phyloP scores from a whole-genome alignment of 495 filamentous ascomycete species.

The Neurospora pannonica region DNA sequence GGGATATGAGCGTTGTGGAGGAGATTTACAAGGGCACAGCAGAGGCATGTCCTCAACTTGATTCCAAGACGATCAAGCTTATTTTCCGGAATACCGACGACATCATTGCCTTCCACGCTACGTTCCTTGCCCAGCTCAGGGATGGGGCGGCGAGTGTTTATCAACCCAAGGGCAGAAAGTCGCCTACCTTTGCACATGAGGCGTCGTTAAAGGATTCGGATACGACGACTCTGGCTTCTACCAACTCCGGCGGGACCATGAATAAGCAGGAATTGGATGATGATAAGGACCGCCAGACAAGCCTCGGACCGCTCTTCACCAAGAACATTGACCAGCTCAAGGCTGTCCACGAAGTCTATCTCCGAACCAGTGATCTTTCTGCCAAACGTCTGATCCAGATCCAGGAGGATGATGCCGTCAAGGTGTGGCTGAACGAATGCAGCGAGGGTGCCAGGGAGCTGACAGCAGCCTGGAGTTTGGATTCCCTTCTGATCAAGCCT shows the following conservation, averaged over 20 bases:
- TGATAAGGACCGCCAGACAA: constrained; percentile 62
- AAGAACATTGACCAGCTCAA: constrained; percentile 69
- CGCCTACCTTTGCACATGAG: constrained; percentile 23
- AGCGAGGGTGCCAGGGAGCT: constrained; percentile 78
- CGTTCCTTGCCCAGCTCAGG: constrained; percentile 70
- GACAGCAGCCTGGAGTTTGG: constrained; percentile 85
- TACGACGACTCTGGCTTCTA: constrained; percentile 21
- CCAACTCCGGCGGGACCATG: constrained; percentile 13
- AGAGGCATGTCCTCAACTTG: constrained; percentile 69
- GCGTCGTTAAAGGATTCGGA: constrained; percentile 19
- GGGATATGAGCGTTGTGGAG: constrained; percentile 91
- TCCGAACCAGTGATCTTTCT: constrained; percentile 78
- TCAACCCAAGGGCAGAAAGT: constrained; percentile 37
- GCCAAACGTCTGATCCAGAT: constrained; percentile 67
- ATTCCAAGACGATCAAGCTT: constrained; percentile 69
- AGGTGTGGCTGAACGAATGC: constrained; percentile 88
- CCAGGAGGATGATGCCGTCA: constrained; percentile 63
- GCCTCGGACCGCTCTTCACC: constrained; percentile 69
- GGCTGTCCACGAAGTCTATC: constrained; percentile 71
- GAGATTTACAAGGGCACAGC: constrained; percentile 97
- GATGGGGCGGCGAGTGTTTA: constrained; percentile 68
- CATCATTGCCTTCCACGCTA: constrained; percentile 70
- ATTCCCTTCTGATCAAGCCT: constrained; percentile 90
- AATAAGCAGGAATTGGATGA: constrained; percentile 30
- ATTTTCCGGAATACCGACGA: constrained; percentile 87